Evolutionary conservation across 2,329 filamentous ascomycete genomes (phyloP), one percentile per base, ranked within the genome.

Genomic region (Orbilia blumenaviensis): DNA sequence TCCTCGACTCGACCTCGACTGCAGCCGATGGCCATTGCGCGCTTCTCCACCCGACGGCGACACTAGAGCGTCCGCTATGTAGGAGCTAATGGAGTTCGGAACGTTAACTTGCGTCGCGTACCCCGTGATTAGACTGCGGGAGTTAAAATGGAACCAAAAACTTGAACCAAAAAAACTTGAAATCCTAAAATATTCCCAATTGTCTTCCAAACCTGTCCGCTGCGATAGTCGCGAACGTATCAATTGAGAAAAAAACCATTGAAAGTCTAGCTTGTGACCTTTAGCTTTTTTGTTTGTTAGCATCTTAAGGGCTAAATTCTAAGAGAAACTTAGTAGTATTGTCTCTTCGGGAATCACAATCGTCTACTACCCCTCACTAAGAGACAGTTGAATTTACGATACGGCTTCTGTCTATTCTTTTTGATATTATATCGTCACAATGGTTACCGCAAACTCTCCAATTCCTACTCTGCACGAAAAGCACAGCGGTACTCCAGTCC

Each of bases 401-500:
- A n/a, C n/a, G n/a, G n/a, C 32, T 21, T 34, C 27, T 10, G 16
- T 34, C n/a, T n/a, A 7, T 34, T 54, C 36, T 16, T 16, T 25
- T 25, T 38, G 1, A 34, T 34, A 18, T n/a, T 23, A 29, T 50
- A 66, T 52, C 44, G 42, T 21, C 68, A 73, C 23, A 56, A 66
- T 66, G 50, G 60, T 44, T 21, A 58, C 48, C 21, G 23, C 42
- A 21, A 54, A 46, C 16, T 58, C 48, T 6, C 61, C 48, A 32
- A 73, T 73, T 21, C 68, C 68, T 8, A 66, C 52, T 21, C 41
- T 73, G 36, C 48, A 66, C 2, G 81, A 83, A 52, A 81, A 81
- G 16, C 82, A 84, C 77, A 83, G 83, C 9, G 83, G 84, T 14
- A 84, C 84, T 50, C 83, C 84, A 0, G 61, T 77, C 0, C 83